These are phyloP conservation scores for Globisporangium yorkense DNA, from an alignment of 352 stramenopile species.

Conservation along the genomic window DNA sequence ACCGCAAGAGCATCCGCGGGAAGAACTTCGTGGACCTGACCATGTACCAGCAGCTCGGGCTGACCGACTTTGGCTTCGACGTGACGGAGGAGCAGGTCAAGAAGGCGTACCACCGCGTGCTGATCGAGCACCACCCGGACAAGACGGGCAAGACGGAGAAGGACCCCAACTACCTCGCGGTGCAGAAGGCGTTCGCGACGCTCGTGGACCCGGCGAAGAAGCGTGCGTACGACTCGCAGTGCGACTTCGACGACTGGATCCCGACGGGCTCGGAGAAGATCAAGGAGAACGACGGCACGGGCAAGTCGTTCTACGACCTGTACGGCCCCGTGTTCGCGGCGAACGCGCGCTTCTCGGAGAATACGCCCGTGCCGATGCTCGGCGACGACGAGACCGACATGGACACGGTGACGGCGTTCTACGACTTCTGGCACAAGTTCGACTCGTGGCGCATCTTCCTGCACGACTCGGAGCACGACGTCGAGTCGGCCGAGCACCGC, in stretches of 20 bases:
- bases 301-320: conserved; percentile 84
- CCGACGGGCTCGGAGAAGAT: conserved; percentile 74
- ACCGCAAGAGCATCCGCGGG: conserved; percentile 71
- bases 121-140: conserved; percentile 86
- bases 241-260: conserved; percentile 84
- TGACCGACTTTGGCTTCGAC: conserved; percentile 73
- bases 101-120: conserved; percentile 84
- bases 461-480: conserved; percentile 81
- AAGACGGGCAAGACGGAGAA: conserved; percentile 89
- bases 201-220: conserved; percentile 81
- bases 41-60: conserved; percentile 83
- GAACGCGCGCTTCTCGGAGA: conserved; percentile 80
- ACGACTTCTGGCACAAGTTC: conserved; percentile 90
- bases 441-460: conserved; percentile 84
- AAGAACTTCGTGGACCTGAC: conserved; percentile 82
- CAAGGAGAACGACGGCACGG: conserved; percentile 60
- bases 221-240: conserved; percentile 81
- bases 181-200: conserved; percentile 79
- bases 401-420: conserved; percentile 73
- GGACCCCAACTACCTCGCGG: conserved; percentile 84
- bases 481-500: conserved; percentile 76
- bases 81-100: conserved; percentile 82
- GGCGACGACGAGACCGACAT: conserved; percentile 57
- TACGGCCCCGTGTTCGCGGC: conserved; percentile 74
- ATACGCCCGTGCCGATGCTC: conserved; percentile 65